Percentiles rank a stretch among this genome's conserved stretches.
phyloP scores from a whole-genome alignment of 306 rosid species.

The Potentilla sterilis region DNA sequence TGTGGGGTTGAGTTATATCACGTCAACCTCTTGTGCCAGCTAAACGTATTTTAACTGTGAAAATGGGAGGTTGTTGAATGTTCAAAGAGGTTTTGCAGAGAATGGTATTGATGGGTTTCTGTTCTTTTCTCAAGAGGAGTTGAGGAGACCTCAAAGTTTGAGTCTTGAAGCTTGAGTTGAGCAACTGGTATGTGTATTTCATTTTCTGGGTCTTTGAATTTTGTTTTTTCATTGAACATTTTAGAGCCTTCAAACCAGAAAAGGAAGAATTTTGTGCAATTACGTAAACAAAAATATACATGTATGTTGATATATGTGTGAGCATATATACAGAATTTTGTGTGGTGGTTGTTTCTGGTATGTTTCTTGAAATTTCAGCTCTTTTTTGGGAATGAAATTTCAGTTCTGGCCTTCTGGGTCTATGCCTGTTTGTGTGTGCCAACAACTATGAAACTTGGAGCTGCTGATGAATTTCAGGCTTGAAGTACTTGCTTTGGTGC shows the following conservation, averaged over 20 bases:
- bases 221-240: background rate
- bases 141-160: background rate
- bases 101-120: background rate
- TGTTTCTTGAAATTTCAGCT: background rate
- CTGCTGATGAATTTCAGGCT: background rate
- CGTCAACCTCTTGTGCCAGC: slow-evolving; percentile 10
- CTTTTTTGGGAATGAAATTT: background rate
- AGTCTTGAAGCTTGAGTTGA: slow-evolving; percentile 4
- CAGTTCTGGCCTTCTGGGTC: background rate
- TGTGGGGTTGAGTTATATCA: background rate
- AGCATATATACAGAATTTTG: background rate
- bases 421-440: background rate
- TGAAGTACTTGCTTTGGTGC: background rate
- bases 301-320: background rate
- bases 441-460: background rate
- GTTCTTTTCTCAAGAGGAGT: background rate
- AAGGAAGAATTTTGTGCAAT: background rate
- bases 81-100: slow-evolving; percentile 3
- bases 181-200: background rate
- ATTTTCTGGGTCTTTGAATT: slow-evolving; percentile 12
- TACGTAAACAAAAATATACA: background rate
- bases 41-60: slow-evolving; percentile 4
- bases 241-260: background rate
- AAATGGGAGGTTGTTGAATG: slow-evolving; percentile 15
- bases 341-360: background rate